Conservation (phyloP, 257 asterid genomes). For the Solanum bukasovii region DNA sequence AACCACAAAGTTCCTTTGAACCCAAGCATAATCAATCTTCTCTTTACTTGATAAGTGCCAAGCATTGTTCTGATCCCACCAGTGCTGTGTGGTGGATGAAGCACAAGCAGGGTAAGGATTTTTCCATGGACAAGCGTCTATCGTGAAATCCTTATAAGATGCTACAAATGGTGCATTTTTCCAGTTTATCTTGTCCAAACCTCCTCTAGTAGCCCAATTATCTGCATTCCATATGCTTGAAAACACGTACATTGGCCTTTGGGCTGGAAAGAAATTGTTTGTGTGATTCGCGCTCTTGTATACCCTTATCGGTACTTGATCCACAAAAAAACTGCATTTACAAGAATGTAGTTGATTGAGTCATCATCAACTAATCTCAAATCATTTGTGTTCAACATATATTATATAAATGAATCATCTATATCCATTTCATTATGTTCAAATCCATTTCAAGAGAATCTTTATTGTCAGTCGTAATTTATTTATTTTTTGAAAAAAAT, state of each 20-base stretch:
- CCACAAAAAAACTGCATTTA: conserved; percentile 62
- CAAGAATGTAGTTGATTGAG: background rate
- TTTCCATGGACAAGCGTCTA: conserved; percentile 81
- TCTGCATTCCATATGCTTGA: conserved; percentile 99
- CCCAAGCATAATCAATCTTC: conserved; percentile 76
- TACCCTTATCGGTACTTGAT: conserved; percentile 61
- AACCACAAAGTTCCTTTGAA: conserved; percentile 73
- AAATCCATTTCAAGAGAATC: background rate
- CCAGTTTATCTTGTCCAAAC: conserved; percentile 94
- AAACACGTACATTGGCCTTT: conserved; percentile 83
- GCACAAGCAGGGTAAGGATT: conserved; percentile 85
- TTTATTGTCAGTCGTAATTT: no score
- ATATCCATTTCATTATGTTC: background rate
- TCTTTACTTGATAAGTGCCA: conserved; percentile 65
- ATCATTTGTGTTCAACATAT: background rate
- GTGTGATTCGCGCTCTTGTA: conserved; percentile 86
- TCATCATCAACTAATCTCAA: background rate
- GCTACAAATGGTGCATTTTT: conserved; percentile 78
- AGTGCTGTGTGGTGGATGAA: conserved; percentile 58
- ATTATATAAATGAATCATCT: background rate
- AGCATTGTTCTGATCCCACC: conserved; percentile 92
- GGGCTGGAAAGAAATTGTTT: conserved; percentile 75
- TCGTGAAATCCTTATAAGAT: conserved; percentile 61
- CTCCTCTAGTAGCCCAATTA: conserved; percentile 97
- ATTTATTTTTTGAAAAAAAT: background rate